Evolutionary conservation across 257 asterid species (phyloP).

Genomic region (Solanum chaucha): DNA sequence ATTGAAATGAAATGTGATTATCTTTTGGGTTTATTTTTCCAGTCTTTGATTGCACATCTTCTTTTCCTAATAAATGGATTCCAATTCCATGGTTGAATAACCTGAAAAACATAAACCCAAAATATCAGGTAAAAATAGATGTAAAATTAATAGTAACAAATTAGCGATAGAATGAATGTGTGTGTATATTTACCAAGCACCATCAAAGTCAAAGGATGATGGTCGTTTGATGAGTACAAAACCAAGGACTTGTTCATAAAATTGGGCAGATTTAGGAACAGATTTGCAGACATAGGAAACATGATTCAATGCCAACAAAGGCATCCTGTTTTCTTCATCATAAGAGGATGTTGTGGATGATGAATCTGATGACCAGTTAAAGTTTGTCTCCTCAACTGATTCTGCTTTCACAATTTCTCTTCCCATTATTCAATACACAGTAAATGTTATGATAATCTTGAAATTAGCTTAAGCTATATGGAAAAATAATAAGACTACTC

Average conservation of each 20-base stretch:
- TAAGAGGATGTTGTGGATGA: background rate
- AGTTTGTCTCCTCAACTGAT: background rate
- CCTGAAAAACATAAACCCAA: conserved; percentile 23
- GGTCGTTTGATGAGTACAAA: conserved; percentile 73
- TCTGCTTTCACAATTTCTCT: background rate
- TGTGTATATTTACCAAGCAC: conserved; percentile 52
- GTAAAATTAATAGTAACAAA: background rate
- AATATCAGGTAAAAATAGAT: background rate
- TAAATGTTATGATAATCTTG: background rate
- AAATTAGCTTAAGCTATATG: background rate
- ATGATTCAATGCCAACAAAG: conserved; percentile 52
- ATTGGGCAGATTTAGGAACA: conserved; percentile 37
- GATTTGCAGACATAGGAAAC: conserved; percentile 75
- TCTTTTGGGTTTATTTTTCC: conserved; percentile 67
- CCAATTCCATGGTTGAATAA: conserved; percentile 84
- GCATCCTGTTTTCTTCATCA: conserved; percentile 12
- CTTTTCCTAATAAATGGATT: conserved; percentile 61
- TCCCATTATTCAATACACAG: background rate
- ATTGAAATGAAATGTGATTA: conserved; percentile 74
- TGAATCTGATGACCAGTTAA: background rate
- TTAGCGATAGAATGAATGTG: background rate
- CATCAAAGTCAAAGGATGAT: conserved; percentile 74
- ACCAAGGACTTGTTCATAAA: conserved; percentile 62
- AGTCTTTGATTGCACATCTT: conserved; percentile 11
- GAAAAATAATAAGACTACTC: background rate